Conservation (phyloP, 805 yeast genomes). For the Wickerhamomyces queroliae region DNA sequence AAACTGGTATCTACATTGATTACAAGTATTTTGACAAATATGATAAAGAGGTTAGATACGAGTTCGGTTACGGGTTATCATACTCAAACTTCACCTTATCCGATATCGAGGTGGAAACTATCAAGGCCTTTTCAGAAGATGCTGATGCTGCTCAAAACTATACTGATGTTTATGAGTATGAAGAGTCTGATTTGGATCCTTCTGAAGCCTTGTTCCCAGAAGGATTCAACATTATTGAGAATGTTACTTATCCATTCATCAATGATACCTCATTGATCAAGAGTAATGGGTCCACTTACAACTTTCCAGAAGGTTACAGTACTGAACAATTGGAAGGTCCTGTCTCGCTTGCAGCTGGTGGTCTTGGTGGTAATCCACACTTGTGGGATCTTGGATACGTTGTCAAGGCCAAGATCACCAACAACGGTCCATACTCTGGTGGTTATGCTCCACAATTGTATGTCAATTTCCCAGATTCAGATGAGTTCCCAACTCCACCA, state of each 20-base stretch:
- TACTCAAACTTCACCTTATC: conserved; percentile 35
- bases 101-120: conserved; percentile 29
- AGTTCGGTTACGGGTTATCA: conserved; percentile 56
- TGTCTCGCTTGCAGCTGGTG: conserved; percentile 32
- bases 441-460: conserved; percentile 48
- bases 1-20: conserved; percentile 36
- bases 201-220: conserved; percentile 43
- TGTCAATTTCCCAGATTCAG: conserved; percentile 36
- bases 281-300: conserved; percentile 12
- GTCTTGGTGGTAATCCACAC: conserved; percentile 51
- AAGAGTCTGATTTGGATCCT: conserved; percentile 40
- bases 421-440: conserved; percentile 40
- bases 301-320: conserved; percentile 27
- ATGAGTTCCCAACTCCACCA: conserved; percentile 39
- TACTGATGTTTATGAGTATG: conserved; percentile 29
- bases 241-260: conserved; percentile 45
- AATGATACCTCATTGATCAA: conserved; percentile 14
- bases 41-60: conserved; percentile 45
- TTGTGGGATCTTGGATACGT: conserved; percentile 45
- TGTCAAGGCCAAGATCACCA: conserved; percentile 38
- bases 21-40: conserved; percentile 50
- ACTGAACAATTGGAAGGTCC: conserved; percentile 17
- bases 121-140: conserved; percentile 33
- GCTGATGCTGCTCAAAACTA: conserved; percentile 36
- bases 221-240: conserved; percentile 41